A percentile compares a stretch with the other conserved stretches of the same genome.
These are phyloP conservation scores for Thalassiosira gravida DNA, from an alignment of 352 stramenopile genomes.

Conservation along the genomic window DNA sequence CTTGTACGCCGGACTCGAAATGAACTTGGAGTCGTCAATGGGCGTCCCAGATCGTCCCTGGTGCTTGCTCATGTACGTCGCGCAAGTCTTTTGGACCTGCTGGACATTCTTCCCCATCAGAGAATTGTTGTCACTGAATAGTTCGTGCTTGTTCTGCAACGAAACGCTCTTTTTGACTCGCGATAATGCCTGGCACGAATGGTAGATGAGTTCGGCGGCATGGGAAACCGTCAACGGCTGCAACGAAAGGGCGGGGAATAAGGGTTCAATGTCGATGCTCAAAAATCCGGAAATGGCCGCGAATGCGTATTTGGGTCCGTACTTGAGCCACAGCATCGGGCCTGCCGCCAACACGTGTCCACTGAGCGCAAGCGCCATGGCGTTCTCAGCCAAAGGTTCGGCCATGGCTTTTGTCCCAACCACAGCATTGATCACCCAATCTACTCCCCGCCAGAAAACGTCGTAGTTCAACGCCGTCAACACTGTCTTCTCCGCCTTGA, in stretches of 20 bases:
- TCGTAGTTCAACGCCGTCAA: constrained; percentile 77
- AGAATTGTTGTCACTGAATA: constrained; percentile 58
- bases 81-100: constrained; percentile 66
- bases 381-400: constrained; percentile 65
- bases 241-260: constrained; percentile 73
- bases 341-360: constrained; percentile 75
- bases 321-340: constrained; percentile 76
- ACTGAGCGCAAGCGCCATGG: constrained; percentile 66
- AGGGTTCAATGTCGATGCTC: constrained; percentile 60
- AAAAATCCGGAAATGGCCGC: constrained; percentile 74
- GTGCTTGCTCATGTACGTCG: constrained; percentile 47
- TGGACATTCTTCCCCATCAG: constrained; percentile 51
- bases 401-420: constrained; percentile 58
- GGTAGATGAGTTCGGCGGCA: constrained; percentile 70
- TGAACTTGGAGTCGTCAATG: constrained; percentile 58
- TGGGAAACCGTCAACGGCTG: constrained; percentile 75
- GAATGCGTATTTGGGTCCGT: constrained; percentile 83
- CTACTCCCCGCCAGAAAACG: constrained; percentile 78
- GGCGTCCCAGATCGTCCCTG: constrained; percentile 31
- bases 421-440: constrained; percentile 72
- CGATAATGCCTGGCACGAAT: constrained; percentile 56
- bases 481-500: constrained; percentile 70
- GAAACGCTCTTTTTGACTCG: constrained; percentile 48
- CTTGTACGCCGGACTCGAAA: constrained; percentile 54
- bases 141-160: constrained; percentile 49